Evolutionary conservation across 2,329 filamentous ascomycete species (phyloP), one percentile per base, ranked within the genome.

Genomic region (Fusarium veterinarium): DNA sequence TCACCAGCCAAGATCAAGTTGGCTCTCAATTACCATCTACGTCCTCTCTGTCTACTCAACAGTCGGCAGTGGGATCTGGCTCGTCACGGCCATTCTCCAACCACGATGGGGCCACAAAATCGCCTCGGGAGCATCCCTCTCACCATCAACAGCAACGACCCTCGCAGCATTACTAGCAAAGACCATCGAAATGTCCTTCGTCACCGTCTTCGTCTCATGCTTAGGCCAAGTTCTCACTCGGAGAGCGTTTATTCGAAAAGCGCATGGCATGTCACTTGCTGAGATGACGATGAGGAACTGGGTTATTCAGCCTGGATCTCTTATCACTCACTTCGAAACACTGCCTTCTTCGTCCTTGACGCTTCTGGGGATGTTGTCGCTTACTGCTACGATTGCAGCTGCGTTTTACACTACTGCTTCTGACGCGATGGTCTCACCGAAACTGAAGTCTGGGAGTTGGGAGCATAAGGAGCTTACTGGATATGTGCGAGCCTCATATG

Each of bases 341-440:
- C 82, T 95, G 2, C 86, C 87, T 9, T 91, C 92, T 66, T 91
- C 91, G 0, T 91, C 86, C 0, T 71, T 88, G 3, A 92, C 91
- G 0, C 73, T 93, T 0, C 82, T 95, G 2, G 93, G 93, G 0
- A 78, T 86, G 2, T 76, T 94, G 5, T 89, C 91, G 1, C 79
- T 95, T 19, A 82, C 89, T 3, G 91, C 91, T 5, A 90, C 92
- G 0, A 67, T 94, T 4, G 84, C 90, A 3, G 89, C 91, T 0
- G 90, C 92, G 75, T 86, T 95, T 10, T 96, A 95, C 78, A 94
- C 92, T 0, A 92, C 92, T 5, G 93, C 93, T 0, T 92, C 92
- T 0, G 91, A 94, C 70, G 91, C 92, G 13, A 84, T 95, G 76
- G 92, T 95, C 1, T 87, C 92, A 6, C 93, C 93, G 0, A 92